Conservation (phyloP, 306 rosid species). For the Carpinus fangiana region DNA sequence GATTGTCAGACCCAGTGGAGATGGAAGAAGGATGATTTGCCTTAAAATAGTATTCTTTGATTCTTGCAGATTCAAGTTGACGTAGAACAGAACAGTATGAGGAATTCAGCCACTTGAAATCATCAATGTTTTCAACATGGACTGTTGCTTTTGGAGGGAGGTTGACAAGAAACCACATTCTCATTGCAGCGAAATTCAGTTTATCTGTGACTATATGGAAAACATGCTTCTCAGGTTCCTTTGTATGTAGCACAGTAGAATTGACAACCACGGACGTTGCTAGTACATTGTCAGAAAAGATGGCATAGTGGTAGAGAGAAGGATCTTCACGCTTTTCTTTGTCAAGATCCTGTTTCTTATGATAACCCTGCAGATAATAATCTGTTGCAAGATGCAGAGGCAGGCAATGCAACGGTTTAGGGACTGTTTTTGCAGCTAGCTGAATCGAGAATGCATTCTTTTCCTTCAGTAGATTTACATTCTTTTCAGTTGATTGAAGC, state of each 20-base stretch:
- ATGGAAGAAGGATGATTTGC: constrained; percentile 88
- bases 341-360: constrained; percentile 49
- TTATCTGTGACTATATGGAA: constrained; percentile 94
- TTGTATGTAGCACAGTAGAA: constrained; percentile 79
- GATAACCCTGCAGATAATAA: constrained; percentile 69
- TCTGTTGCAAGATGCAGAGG: constrained; percentile 82
- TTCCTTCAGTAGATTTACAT: constrained; percentile 64
- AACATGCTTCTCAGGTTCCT: constrained; percentile 87
- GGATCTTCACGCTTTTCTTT: constrained; percentile 72
- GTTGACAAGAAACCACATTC: constrained; percentile 90
- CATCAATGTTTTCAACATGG: constrained; percentile 85
- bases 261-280: constrained; percentile 96
- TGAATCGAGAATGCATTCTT: constrained; percentile 89
- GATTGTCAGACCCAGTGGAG: constrained; percentile 78
- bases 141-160: constrained; percentile 72
- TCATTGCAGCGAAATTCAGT: constrained; percentile 86
- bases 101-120: constrained; percentile 96
- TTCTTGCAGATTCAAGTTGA: constrained; percentile 88
- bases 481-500: constrained; percentile 89
- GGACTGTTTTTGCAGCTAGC: constrained; percentile 91
- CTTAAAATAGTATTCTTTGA: constrained; percentile 93
- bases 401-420: constrained; percentile 87
- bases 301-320: constrained; percentile 87
- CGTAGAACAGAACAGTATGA: constrained; percentile 95
- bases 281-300: constrained; percentile 90